Conservation (phyloP, 192 early-diverging fungal genomes). For the Oehlia diaphana region DNA sequence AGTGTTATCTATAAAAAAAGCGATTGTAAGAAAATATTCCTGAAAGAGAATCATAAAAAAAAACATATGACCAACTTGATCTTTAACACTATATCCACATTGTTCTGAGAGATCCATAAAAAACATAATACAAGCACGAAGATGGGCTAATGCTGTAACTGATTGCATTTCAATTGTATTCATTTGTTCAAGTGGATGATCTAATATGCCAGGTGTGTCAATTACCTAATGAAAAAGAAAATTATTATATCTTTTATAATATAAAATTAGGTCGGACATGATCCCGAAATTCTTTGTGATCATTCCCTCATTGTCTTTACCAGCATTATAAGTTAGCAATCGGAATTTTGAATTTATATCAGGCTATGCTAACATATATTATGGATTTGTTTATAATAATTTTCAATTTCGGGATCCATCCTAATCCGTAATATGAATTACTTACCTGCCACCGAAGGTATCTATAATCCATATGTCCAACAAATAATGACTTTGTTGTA, state of each 20-base stretch:
- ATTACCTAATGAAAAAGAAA: constrained; percentile 58
- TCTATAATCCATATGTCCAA: constrained; percentile 99
- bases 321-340: too few relatives aligned
- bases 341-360: too few relatives aligned
- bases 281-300: too few relatives aligned
- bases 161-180: constrained; percentile 99
- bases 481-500: constrained; percentile 99
- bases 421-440: not conserved
- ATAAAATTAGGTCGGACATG: not conserved
- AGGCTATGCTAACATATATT: too few relatives aligned
- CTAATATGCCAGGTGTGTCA: constrained; percentile 99
- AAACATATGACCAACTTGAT: constrained; percentile 59
- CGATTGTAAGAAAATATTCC: not conserved
- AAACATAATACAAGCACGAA: constrained; percentile 94
- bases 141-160: constrained; percentile 97
- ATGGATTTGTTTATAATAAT: too few relatives aligned
- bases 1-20: constrained; percentile 54
- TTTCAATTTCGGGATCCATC: too few relatives aligned
- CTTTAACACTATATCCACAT: constrained; percentile 95
- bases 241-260: not conserved
- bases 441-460: constrained; percentile 96
- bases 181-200: constrained; percentile 98
- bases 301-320: too few relatives aligned
- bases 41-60: not conserved
- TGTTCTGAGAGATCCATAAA: constrained; percentile 98